phyloP scores from a whole-genome alignment of 2,329 filamentous ascomycete genomes.

The Colletotrichum sp. region DNA sequence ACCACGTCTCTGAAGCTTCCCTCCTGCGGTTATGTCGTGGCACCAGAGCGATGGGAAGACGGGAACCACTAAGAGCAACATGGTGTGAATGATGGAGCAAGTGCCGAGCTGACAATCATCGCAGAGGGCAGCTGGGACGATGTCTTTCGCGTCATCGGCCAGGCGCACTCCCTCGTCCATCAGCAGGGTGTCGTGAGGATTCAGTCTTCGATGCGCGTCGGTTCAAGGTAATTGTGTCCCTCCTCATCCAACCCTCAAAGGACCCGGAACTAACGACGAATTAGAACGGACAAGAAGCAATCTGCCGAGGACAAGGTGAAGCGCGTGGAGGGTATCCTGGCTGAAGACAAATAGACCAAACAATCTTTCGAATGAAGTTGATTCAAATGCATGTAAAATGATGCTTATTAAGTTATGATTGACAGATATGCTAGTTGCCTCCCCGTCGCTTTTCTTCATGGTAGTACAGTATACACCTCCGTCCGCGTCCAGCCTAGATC shows the following conservation, averaged over 20 bases:
- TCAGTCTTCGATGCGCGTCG: constrained; percentile 87
- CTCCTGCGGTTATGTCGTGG: too few relatives aligned
- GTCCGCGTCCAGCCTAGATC: not conserved
- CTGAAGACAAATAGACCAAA: constrained; percentile 22
- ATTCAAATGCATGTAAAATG: not conserved
- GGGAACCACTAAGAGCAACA: too few relatives aligned
- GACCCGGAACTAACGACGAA: not conserved
- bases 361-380: too few relatives aligned
- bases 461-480: constrained; percentile 9
- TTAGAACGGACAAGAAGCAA: constrained; percentile 84
- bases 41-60: too few relatives aligned
- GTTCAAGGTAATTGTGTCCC: constrained; percentile 65
- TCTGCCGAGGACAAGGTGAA: constrained; percentile 81
- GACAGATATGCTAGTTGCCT: constrained; percentile 4
- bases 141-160: constrained; percentile 84
- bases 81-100: too few relatives aligned
- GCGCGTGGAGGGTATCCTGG: constrained; percentile 58
- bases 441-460: not conserved
- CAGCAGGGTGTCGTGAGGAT: constrained; percentile 79
- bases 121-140: constrained; percentile 90
- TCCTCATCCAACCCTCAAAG: not conserved
- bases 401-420: constrained; percentile 13
- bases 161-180: constrained; percentile 81
- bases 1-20: too few relatives aligned
- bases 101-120: constrained; percentile 63